Evolutionary conservation across 208 protist genomes (phyloP).

Genomic region (Crithidia acanthocephali): DNA sequence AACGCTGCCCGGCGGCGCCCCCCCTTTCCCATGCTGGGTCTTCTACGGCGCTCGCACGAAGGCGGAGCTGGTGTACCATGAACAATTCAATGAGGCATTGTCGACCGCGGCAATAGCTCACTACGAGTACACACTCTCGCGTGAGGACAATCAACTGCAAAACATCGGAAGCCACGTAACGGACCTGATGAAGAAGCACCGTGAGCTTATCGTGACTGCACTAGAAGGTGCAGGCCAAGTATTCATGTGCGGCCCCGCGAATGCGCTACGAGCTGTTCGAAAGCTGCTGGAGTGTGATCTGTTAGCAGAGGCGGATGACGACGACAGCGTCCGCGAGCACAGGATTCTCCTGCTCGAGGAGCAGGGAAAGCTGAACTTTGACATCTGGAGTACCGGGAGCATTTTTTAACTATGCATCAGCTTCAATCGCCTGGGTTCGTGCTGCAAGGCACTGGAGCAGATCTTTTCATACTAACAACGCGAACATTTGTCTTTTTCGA

Average conservation of each 20-base stretch:
- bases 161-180: slow-evolving; percentile 55
- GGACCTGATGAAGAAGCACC: slow-evolving; percentile 53
- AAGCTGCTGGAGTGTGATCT: slow-evolving; percentile 47
- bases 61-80: slow-evolving; percentile 73
- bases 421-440: no score
- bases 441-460: no score
- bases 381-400: slow-evolving; percentile 74
- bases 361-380: slow-evolving; percentile 66
- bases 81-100: slow-evolving; percentile 50
- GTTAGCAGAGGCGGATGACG: slow-evolving; percentile 64
- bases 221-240: slow-evolving; percentile 44
- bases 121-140: slow-evolving; percentile 73
- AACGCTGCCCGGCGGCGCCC: neutral
- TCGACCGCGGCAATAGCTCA: slow-evolving; percentile 46
- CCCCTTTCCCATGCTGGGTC: slow-evolving; percentile 59
- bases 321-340: slow-evolving; percentile 76
- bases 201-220: slow-evolving; percentile 27
- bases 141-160: slow-evolving; percentile 13
- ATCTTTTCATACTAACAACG: neutral
- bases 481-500: no score
- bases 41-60: slow-evolving; percentile 70
- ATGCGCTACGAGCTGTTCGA: slow-evolving; percentile 56
- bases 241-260: slow-evolving; percentile 78
- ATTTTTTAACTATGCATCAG: slow-evolving; percentile 37
- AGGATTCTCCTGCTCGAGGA: slow-evolving; percentile 60